Evolutionary conservation across 208 protist genomes (phyloP), one percentile per base, ranked within the genome.

Genomic region (Trypanosoma vivax): DNA sequence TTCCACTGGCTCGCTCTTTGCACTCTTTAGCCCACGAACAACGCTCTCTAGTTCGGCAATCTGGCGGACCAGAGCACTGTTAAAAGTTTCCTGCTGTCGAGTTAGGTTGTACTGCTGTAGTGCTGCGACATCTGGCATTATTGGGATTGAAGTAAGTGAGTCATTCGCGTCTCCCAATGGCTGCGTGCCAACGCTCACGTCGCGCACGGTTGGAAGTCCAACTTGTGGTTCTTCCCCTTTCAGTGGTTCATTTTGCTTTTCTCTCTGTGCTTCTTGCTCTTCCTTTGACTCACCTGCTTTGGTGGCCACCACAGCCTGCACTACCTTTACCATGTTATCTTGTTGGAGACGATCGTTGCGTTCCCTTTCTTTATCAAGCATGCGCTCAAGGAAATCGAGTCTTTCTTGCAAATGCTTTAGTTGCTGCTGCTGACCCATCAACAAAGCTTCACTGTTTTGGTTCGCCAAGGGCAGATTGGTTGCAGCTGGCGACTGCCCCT

Each of bases 71-170:
- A 92, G 52, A 11, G 79, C 70, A 50, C 77, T 79, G 59, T 87
- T 76, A 11, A 61, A 50, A 27, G 58, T 52, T 56, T 89, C 78
- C 14, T 73, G 74, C 60, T 88, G 78, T 21, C 76, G 60, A 4
- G 80, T 68, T 19, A 66, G 40, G 59, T 92, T 88, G 79, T 92
- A 92, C 41, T 63, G 65, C 67, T 73, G 70, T 49, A 84, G 57
- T 4, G 76, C 78, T 14, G 53, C 75, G n/a, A 85, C 33, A 61
- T 92, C 84, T 7, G 84, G 84, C 39, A 92, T 71, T 24, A 92
- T 62, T 7, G 84, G 84, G 24, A 92, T 51, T 16, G 78, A 42
- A 16, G 65, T 40, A 14, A 92, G n/a, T 24, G 39, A 43, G 6
- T 43, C 10, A 11, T 7, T 7, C 23, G 39, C 9, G 23, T 19